Evolutionary conservation across 768 basidiomycete genomes (phyloP).

Genomic region (Boletus rubropictus): DNA sequence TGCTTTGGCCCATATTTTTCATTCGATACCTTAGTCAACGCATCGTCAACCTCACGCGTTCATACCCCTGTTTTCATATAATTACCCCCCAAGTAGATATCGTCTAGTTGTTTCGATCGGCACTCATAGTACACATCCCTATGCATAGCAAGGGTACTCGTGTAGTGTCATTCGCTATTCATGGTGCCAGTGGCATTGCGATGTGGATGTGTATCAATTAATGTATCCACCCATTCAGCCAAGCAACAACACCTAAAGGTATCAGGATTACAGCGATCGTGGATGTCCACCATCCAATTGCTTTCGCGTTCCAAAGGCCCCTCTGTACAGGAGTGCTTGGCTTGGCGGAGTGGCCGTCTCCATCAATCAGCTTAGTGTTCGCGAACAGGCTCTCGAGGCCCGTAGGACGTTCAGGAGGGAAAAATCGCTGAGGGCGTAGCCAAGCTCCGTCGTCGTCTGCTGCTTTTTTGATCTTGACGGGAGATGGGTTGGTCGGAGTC

Average conservation of each 20-base stretch:
- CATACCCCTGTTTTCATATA: conserved; percentile 19
- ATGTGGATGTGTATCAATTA: conserved; percentile 16
- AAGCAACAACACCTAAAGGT: conserved; percentile 18
- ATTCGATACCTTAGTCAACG: neutral
- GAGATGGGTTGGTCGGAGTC: conserved; percentile 48
- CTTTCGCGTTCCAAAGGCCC: conserved; percentile 1
- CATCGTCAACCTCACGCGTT: conserved; percentile 8
- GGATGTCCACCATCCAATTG: conserved; percentile 11
- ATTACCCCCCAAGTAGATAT: conserved; percentile 1
- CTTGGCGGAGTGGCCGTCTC: neutral
- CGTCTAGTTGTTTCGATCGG: conserved; percentile 8
- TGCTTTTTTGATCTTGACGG: conserved; percentile 19
- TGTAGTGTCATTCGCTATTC: neutral
- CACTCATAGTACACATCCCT: conserved; percentile 5
- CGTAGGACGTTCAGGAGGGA: conserved; percentile 72
- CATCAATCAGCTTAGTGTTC: conserved; percentile 52
- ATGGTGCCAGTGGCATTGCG: neutral
- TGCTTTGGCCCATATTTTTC: neutral
- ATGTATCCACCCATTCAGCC: conserved; percentile 20
- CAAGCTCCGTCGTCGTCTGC: conserved; percentile 38
- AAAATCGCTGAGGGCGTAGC: conserved; percentile 70
- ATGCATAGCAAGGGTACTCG: neutral
- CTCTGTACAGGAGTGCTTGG: neutral
- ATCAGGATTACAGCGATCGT: conserved; percentile 13
- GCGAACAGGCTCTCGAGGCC: conserved; percentile 70